phyloP scores from a whole-genome alignment of 2,329 filamentous ascomycete species.

The Chalara sp. region DNA sequence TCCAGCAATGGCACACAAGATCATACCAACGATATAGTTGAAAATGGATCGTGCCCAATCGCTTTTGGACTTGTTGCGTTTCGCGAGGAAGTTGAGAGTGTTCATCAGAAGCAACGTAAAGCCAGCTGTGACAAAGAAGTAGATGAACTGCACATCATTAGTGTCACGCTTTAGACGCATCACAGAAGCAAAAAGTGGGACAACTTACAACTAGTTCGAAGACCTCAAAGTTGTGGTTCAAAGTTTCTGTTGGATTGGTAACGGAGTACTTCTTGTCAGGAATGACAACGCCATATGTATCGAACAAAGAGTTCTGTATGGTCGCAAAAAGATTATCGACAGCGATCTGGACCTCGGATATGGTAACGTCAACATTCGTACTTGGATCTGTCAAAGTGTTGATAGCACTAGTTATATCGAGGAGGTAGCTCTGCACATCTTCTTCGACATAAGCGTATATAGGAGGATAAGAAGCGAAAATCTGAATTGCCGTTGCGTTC shows the following conservation, averaged over 20 bases:
- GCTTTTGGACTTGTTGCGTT: neutral
- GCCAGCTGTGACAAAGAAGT: constrained; percentile 19
- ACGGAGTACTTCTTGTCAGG: neutral
- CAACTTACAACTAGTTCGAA: constrained; percentile 12
- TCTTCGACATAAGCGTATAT: too few relatives aligned
- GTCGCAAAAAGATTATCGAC: neutral
- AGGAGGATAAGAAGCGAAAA: too few relatives aligned
- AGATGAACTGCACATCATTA: constrained; percentile 10
- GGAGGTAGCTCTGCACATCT: too few relatives aligned
- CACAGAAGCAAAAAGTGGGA: neutral
- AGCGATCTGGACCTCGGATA: too few relatives aligned
- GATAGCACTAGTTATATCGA: too few relatives aligned
- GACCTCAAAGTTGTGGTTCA: constrained; percentile 8
- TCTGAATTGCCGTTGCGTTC: too few relatives aligned
- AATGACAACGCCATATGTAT: constrained; percentile 7
- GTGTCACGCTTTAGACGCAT: neutral
- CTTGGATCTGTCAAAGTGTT: too few relatives aligned
- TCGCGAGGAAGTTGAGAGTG: constrained; percentile 11
- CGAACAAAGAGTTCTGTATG: constrained; percentile 16
- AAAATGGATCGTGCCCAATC: constrained; percentile 2
- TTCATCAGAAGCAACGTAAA: constrained; percentile 17
- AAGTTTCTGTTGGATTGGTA: constrained; percentile 12
- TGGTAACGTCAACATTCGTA: too few relatives aligned
- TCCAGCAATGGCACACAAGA: neutral
- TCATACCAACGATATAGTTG: constrained; percentile 2